Conservation (phyloP, 352 stramenopile species). For the Bremia lactucae region DNA sequence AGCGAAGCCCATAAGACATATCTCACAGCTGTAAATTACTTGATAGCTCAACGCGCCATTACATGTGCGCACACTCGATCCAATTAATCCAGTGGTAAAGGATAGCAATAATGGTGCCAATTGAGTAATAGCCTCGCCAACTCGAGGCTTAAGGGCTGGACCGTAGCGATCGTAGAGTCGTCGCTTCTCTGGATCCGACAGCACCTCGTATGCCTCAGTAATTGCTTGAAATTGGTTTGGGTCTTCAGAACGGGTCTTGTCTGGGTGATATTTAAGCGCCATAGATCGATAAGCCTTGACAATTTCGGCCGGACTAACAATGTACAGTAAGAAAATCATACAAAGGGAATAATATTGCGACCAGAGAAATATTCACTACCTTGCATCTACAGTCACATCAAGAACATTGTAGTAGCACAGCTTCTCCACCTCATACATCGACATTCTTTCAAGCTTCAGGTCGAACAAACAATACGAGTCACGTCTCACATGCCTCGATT, state of each 20-base stretch:
- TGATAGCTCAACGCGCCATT: slow-evolving; percentile 16
- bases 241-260: slow-evolving; percentile 89
- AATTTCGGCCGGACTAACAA: slow-evolving; percentile 81
- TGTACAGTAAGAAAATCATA: not conserved
- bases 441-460: not conserved
- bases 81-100: slow-evolving; percentile 41
- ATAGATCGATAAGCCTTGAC: slow-evolving; percentile 92
- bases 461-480: no score
- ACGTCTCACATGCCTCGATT: no score
- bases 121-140: slow-evolving; percentile 52
- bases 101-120: slow-evolving; percentile 57
- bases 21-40: slow-evolving; percentile 30
- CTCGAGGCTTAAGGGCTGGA: slow-evolving; percentile 38
- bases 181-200: slow-evolving; percentile 65
- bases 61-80: slow-evolving; percentile 33
- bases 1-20: slow-evolving; percentile 40
- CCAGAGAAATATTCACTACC: slow-evolving; percentile 12
- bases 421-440: slow-evolving; percentile 40
- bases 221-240: slow-evolving; percentile 85
- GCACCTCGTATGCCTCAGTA: slow-evolving; percentile 64
- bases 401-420: slow-evolving; percentile 62
- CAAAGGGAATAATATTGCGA: not conserved
- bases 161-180: slow-evolving; percentile 69
- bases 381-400: slow-evolving; percentile 46
- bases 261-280: slow-evolving; percentile 90